Conservation (phyloP, 768 basidiomycete species). For the Xerocomellus intermedius region DNA sequence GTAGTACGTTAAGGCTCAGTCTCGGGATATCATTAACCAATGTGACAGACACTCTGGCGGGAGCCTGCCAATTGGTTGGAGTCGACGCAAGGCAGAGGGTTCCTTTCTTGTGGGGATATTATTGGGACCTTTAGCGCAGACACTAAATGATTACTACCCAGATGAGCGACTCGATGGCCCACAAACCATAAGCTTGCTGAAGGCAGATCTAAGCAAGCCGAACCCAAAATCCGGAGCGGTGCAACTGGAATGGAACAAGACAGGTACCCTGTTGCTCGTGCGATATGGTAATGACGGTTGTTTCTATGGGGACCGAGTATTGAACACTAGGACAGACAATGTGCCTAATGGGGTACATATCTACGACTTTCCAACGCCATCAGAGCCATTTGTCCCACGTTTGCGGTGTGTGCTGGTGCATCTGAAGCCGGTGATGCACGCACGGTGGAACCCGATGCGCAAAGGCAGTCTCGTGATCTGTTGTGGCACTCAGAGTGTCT, state of each 20-base stretch:
- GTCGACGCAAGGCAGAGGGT: constrained; percentile 79
- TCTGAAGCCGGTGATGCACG: constrained; percentile 57
- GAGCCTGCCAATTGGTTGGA: constrained; percentile 86
- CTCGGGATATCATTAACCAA: not conserved
- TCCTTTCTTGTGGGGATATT: constrained; percentile 69
- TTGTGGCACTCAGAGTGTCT: constrained; percentile 64
- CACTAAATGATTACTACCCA: constrained; percentile 25
- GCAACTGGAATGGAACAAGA: constrained; percentile 80
- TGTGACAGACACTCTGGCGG: constrained; percentile 70
- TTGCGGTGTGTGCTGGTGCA: constrained; percentile 71
- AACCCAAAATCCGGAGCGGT: constrained; percentile 64
- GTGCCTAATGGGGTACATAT: constrained; percentile 64
- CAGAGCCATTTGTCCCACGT: constrained; percentile 55
- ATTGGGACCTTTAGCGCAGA: not conserved
- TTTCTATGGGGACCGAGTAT: not conserved
- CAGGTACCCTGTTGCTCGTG: constrained; percentile 68
- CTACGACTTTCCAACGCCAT: constrained; percentile 65
- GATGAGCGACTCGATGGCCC: constrained; percentile 66
- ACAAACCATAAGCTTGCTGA: constrained; percentile 48
- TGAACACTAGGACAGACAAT: constrained; percentile 44
- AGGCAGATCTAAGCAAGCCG: constrained; percentile 58
- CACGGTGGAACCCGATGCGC: constrained; percentile 84
- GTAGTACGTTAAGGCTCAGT: constrained; percentile 46
- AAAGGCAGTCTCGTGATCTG: constrained; percentile 66
- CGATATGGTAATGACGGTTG: constrained; percentile 58